Base-by-base conservation (phyloP, 2,329 filamentous ascomycete species). In the Ophiostoma montium region DNA sequence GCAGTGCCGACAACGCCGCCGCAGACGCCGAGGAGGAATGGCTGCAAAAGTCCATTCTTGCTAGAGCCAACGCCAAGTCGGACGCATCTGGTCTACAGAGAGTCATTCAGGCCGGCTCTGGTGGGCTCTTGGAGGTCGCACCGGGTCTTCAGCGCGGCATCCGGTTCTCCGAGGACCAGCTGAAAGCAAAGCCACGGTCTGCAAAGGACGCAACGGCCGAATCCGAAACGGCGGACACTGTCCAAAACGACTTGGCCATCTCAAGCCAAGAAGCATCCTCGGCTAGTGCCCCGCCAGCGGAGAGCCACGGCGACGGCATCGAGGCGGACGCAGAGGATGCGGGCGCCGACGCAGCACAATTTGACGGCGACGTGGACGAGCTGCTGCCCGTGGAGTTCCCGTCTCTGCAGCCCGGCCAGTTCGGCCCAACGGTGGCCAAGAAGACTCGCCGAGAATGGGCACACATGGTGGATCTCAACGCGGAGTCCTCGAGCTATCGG, bases 391-490 rank as follows among this genome's bases (percentile, higher is more conserved):
- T 95, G 23, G 92, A 98, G 60, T 98, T 95, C 58, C 89, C 92
- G 1, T 85, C 94, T 12, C 65, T 98, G 7, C 92, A 10, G 85
- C 83, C 60, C 81, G 82, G n/a, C 75, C 79, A 19, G 76, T 95
- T 30, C 3, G 75, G 84, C 18, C 70, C 82, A 47, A 81, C 84
- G 9, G 78, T 80, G 52, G 72, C 80, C 53, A 85, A 82, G 60
- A 85, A 84, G 59, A 79, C 79, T 35, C 84, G 85, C 7, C 82
- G 78, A 58, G 87, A 96, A 67, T 98, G 92, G 90, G 92, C 92
- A 47, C 92, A 98, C 66, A 94, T 98, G 80, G 90, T 98, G 2
- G 90, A 98, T 62, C 83, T 96, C 57, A 89, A 90, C 59, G 79
- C 87, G 52, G 86, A 90, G 47, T 94, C 96, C 59, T 74, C 85